Evolutionary conservation across 352 stramenopile species (phyloP).

Genomic region (Blastocystis sp.): DNA sequence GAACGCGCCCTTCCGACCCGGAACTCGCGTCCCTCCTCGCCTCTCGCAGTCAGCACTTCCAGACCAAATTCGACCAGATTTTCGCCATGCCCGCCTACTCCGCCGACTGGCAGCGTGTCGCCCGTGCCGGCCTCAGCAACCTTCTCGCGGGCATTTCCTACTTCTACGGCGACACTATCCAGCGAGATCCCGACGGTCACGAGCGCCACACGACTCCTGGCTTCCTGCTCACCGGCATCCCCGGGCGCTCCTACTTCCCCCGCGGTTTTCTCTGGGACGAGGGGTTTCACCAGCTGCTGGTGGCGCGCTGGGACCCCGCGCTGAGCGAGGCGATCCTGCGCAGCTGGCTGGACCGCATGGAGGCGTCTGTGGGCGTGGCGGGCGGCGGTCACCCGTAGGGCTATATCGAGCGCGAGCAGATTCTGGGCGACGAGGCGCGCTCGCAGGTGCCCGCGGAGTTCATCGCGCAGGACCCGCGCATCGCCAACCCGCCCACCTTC

Average conservation of each 20-base stretch:
- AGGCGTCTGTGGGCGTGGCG: constrained; percentile 72
- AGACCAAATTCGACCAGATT: neutral
- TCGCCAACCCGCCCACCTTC: constrained; percentile 86
- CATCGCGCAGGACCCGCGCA: constrained; percentile 82
- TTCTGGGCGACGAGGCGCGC: constrained; percentile 78
- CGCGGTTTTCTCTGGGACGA: constrained; percentile 89
- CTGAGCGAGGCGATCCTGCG: constrained; percentile 80
- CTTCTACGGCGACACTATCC: constrained; percentile 79
- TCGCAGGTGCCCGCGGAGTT: constrained; percentile 83
- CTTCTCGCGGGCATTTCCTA: constrained; percentile 83
- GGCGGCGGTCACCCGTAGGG: constrained; percentile 72
- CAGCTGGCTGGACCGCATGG: constrained; percentile 84
- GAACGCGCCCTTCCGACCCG: neutral
- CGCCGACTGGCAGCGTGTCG: constrained; percentile 73
- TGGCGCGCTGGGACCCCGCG: constrained; percentile 78
- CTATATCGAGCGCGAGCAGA: constrained; percentile 88
- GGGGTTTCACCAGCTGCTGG: constrained; percentile 86
- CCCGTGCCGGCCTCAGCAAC: constrained; percentile 83
- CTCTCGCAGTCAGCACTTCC: neutral
- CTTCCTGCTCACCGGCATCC: constrained; percentile 76
- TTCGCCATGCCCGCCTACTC: constrained; percentile 26
- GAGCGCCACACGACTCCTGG: neutral
- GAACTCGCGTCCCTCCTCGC: neutral
- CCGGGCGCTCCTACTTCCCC: constrained; percentile 88
- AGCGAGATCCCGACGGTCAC: neutral